phyloP scores from a whole-genome alignment of 192 early-diverging fungal species.

The Coemansia sp. region DNA sequence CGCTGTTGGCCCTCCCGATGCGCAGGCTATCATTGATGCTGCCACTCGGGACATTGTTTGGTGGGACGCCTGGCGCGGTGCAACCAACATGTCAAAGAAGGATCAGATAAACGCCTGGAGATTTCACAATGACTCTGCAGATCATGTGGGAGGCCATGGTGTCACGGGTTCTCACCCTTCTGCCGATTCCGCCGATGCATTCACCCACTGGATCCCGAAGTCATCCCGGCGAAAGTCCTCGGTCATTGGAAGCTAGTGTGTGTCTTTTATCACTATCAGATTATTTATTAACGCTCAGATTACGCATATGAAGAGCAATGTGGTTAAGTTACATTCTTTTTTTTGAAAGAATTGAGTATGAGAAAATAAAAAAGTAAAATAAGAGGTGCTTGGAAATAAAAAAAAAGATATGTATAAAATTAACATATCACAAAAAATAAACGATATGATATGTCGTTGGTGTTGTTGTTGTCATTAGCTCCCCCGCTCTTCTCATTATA shows the following conservation, averaged over 20 bases:
- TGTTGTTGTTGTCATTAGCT: neutral
- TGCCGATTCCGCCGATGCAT: constrained; percentile 6
- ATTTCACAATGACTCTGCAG: constrained; percentile 4
- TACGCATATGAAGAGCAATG: too few species aligned
- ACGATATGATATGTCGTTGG: neutral
- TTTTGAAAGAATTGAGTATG: neutral
- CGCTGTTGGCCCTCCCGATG: constrained; percentile 8
- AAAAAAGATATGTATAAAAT: neutral
- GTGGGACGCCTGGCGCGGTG: constrained; percentile 56
- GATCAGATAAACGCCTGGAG: constrained; percentile 45
- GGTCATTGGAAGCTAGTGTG: neutral
- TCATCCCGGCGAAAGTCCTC: neutral
- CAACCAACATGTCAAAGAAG: constrained; percentile 45
- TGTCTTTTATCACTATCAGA: neutral
- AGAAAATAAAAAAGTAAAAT: neutral
- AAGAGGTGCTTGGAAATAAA: neutral
- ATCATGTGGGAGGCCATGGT: neutral
- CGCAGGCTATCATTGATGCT: constrained; percentile 36
- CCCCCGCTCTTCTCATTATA: too few species aligned
- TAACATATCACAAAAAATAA: neutral
- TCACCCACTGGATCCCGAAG: constrained; percentile 31
- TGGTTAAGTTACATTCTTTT: neutral
- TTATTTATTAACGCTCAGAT: too few species aligned
- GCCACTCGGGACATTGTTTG: constrained; percentile 29
- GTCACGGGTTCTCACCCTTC: neutral